These are phyloP conservation scores for Pseudocercospora vitis DNA, from an alignment of 2,329 filamentous ascomycete genomes.

Conservation along the genomic window DNA sequence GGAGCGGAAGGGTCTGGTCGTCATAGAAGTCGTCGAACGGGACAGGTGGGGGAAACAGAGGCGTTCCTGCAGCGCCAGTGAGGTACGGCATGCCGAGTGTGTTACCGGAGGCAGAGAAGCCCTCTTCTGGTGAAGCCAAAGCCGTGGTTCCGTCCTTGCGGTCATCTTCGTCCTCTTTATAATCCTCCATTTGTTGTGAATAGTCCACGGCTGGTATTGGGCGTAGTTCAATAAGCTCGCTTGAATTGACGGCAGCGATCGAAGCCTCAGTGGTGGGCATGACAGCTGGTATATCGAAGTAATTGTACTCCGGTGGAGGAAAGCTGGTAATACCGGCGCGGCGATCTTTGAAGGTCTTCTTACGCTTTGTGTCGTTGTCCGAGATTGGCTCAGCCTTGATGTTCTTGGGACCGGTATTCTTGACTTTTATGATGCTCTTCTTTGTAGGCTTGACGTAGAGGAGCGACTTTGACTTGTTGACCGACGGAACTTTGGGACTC, in stretches of 20 bases:
- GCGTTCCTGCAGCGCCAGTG: neutral
- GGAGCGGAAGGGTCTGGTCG: no score
- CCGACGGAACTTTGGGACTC: neutral
- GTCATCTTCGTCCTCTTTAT: neutral
- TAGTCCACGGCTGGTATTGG: neutral
- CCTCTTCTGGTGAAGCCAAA: neutral
- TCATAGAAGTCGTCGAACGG: no score
- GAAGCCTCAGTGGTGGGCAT: neutral
- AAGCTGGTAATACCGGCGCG: neutral
- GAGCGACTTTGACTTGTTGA: slow-evolving; percentile 8
- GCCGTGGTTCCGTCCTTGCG: neutral
- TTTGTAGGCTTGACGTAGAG: slow-evolving; percentile 1
- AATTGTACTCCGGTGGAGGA: neutral
- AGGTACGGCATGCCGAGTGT: neutral
- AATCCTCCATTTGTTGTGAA: neutral
- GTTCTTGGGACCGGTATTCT: neutral
- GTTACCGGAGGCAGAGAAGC: neutral
- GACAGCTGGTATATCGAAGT: neutral
- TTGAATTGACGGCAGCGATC: neutral
- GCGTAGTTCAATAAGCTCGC: neutral
- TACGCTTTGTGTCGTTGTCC: neutral
- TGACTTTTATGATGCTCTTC: neutral
- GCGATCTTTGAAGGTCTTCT: neutral
- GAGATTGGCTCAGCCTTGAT: neutral
- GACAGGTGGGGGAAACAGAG: no score